phyloP scores from a whole-genome alignment of 192 early-diverging fungal species.

The Coemansia umbellata region DNA sequence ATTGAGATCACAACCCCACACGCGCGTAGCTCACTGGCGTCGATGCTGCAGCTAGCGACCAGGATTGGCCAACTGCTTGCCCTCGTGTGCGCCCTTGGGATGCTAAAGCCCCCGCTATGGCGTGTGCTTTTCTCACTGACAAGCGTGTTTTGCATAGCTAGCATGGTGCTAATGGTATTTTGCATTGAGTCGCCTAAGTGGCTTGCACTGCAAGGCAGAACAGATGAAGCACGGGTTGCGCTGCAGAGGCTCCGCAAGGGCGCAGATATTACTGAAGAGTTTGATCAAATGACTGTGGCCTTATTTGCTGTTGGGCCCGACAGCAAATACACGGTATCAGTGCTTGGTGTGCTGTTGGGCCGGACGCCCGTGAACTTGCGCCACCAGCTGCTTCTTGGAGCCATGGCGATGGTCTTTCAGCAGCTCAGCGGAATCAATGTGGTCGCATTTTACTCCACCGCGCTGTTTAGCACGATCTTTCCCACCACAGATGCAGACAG shows the following conservation, averaged over 20 bases:
- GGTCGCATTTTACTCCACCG: conserved; percentile 73
- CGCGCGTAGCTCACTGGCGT: conserved; percentile 63
- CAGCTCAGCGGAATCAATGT: conserved; percentile 80
- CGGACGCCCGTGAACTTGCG: conserved; percentile 52
- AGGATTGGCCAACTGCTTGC: conserved; percentile 70
- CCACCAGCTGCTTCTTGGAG: conserved; percentile 56
- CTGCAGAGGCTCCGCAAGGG: conserved; percentile 54
- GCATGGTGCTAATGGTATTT: conserved; percentile 48
- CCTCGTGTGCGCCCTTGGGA: conserved; percentile 56
- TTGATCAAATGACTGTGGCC: conserved; percentile 6
- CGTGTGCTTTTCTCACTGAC: conserved; percentile 62
- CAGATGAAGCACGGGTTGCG: conserved; percentile 45
- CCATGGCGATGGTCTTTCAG: conserved; percentile 63
- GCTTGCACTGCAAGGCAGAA: conserved; percentile 54
- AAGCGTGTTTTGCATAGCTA: conserved; percentile 52
- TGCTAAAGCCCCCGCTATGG: conserved; percentile 63
- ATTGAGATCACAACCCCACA: conserved; percentile 71
- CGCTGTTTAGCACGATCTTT: conserved; percentile 52
- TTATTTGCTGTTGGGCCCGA: background rate
- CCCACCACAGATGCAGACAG: background rate
- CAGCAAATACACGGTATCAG: conserved; percentile 14
- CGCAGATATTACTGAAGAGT: conserved; percentile 54
- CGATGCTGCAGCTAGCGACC: conserved; percentile 64
- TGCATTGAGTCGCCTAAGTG: conserved; percentile 76
- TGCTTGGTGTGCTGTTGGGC: conserved; percentile 53